phyloP scores from a whole-genome alignment of 345 rosid genomes.

The Boechera divaricarpa region DNA sequence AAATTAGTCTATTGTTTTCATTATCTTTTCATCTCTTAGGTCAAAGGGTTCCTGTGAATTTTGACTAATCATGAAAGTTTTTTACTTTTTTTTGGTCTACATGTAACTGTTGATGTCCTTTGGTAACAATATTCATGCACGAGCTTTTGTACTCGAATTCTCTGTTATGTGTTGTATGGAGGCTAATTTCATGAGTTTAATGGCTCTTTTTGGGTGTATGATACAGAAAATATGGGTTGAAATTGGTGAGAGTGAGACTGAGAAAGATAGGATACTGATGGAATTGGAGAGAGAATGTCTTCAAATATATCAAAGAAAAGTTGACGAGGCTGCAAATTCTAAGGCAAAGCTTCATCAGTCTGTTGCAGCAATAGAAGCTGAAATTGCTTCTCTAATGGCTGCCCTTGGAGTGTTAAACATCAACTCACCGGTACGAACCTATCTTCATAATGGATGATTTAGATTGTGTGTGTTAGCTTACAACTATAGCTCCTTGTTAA shows the following conservation, averaged over 20 bases:
- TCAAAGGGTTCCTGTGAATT: constrained; percentile 42
- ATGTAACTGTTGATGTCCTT: constrained; percentile 23
- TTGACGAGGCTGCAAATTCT: constrained; percentile 87
- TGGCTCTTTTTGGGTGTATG: constrained; percentile 6
- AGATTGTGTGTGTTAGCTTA: neutral
- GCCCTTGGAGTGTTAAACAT: constrained; percentile 80
- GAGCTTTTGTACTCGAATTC: neutral
- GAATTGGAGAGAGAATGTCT: constrained; percentile 94
- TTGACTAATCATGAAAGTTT: constrained; percentile 30
- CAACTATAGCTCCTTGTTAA: neutral
- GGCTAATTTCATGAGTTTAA: constrained; percentile 17
- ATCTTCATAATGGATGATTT: neutral
- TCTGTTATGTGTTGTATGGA: constrained; percentile 9
- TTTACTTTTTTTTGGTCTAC: constrained; percentile 7
- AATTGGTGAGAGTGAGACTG: constrained; percentile 87
- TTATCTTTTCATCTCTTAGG: constrained; percentile 25
- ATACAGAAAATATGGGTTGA: constrained; percentile 98
- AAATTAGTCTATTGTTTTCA: constrained; percentile 37
- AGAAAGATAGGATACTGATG: constrained; percentile 79
- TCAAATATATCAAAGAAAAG: constrained; percentile 87
- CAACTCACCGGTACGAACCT: constrained; percentile 61
- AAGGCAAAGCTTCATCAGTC: constrained; percentile 93
- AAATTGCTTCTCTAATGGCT: constrained; percentile 89
- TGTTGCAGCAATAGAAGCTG: constrained; percentile 94
- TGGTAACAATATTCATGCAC: constrained; percentile 12